These are phyloP conservation scores for Chaetomium globosum DNA, from an alignment of 2,329 filamentous ascomycete genomes.

Conservation along the genomic window DNA sequence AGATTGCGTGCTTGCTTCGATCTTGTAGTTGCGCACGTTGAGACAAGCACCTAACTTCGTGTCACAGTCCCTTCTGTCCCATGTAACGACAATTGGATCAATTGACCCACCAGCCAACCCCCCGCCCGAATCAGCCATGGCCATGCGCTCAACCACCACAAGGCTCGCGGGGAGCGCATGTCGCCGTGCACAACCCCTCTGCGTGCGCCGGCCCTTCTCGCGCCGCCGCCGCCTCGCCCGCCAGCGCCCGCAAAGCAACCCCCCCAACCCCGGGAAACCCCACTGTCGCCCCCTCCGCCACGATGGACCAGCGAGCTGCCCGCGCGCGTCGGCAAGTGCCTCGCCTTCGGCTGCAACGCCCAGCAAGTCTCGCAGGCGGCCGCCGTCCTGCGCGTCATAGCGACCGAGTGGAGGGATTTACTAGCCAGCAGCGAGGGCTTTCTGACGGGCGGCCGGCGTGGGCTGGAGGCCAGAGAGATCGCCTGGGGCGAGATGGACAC, in stretches of 20 bases:
- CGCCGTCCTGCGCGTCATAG: conserved; percentile 60
- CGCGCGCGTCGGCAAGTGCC: conserved; percentile 70
- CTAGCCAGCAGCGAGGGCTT: conserved; percentile 76
- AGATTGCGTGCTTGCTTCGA: background rate
- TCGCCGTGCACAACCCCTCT: background rate
- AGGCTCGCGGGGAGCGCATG: conserved; percentile 5
- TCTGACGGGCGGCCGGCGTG: conserved; percentile 63
- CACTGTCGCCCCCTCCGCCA: conserved; percentile 46
- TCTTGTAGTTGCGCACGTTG: background rate
- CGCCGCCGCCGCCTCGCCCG: conserved; percentile 19
- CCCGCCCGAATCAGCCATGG: conserved; percentile 3
- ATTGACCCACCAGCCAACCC: background rate
- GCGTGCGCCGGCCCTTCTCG: conserved; percentile 24
- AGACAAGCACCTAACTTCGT: background rate
- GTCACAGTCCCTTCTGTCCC: background rate
- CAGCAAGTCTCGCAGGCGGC: conserved; percentile 61
- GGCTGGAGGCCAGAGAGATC: conserved; percentile 67
- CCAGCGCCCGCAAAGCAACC: conserved; percentile 3
- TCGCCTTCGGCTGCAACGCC: conserved; percentile 68
- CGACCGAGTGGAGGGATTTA: conserved; percentile 70
- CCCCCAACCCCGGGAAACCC: background rate
- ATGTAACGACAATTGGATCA: background rate
- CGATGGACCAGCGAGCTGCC: conserved; percentile 73
- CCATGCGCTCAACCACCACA: background rate
- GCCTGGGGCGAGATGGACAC: conserved; percentile 85